Evolutionary conservation across 768 basidiomycete genomes (phyloP).

Genomic region (Tremella mesenterica): DNA sequence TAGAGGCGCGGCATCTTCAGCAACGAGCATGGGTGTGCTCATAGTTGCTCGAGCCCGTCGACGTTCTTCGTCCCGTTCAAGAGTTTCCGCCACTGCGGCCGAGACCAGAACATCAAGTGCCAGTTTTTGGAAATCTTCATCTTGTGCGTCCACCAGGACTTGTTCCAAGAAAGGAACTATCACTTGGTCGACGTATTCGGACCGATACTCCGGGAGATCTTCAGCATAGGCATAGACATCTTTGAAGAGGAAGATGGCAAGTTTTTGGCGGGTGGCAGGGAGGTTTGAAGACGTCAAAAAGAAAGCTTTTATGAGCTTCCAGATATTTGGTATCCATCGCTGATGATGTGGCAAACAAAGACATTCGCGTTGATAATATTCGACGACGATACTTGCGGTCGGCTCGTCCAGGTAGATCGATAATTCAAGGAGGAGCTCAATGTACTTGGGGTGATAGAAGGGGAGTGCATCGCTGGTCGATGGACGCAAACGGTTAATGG

Average conservation of each 20-base stretch:
- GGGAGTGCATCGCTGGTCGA: constrained; percentile 17
- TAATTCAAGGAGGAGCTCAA: constrained; percentile 42
- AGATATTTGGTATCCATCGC: constrained; percentile 43
- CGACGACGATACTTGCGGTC: constrained; percentile 33
- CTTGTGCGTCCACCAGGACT: constrained; percentile 36
- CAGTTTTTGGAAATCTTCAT: constrained; percentile 38
- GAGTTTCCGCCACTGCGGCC: constrained; percentile 39
- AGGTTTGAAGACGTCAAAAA: constrained; percentile 13
- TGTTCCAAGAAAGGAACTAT: constrained; percentile 45
- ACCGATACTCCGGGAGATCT: constrained; percentile 31
- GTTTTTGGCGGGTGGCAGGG: constrained; percentile 13
- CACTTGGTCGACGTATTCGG: constrained; percentile 37
- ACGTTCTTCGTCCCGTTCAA: constrained; percentile 40
- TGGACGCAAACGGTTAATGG: constrained; percentile 28
- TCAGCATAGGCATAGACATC: constrained; percentile 41
- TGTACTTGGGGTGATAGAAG: constrained; percentile 36
- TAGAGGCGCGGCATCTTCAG: constrained; percentile 24
- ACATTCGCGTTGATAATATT: constrained; percentile 38
- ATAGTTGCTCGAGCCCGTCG: constrained; percentile 13
- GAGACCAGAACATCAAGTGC: constrained; percentile 37
- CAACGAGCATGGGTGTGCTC: constrained; percentile 10
- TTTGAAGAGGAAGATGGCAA: constrained; percentile 34
- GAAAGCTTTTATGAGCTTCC: constrained; percentile 37
- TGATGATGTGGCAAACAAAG: constrained; percentile 40
- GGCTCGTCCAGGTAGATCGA: constrained; percentile 39